These are phyloP conservation scores for Cairneyella variabilis DNA, from an alignment of 495 filamentous ascomycete genomes.

Conservation along the genomic window DNA sequence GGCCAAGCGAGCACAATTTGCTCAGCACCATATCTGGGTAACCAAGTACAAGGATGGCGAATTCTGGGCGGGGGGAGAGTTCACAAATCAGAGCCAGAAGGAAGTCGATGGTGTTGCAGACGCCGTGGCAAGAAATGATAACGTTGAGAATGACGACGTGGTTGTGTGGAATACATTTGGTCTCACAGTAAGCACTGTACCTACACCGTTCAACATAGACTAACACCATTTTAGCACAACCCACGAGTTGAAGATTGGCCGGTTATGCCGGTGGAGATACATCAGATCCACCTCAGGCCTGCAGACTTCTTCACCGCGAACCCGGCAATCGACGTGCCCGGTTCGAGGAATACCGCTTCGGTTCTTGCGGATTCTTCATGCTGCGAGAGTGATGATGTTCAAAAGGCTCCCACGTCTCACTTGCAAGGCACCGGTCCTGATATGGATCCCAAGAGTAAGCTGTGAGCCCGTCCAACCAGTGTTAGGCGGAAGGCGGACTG, in stretches of 20 bases:
- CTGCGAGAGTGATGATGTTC: conserved; percentile 26
- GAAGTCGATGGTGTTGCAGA: conserved; percentile 53
- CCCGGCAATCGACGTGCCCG: conserved; percentile 69
- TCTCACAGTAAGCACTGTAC: conserved; percentile 36
- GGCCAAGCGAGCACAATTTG: conserved; percentile 74
- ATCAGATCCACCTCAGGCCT: conserved; percentile 59
- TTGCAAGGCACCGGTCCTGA: conserved; percentile 31
- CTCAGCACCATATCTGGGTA: conserved; percentile 75
- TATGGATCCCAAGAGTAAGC: conserved; percentile 29
- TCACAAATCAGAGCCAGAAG: conserved; percentile 75
- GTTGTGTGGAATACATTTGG: conserved; percentile 59
- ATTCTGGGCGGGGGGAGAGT: conserved; percentile 75
- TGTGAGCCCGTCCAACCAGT: conserved; percentile 3
- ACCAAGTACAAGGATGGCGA: conserved; percentile 75
- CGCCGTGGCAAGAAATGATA: conserved; percentile 46
- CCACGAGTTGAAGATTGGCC: conserved; percentile 58
- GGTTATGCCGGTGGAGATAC: conserved; percentile 61
- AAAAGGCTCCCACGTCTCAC: conserved; percentile 26
- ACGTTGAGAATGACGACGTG: conserved; percentile 47
- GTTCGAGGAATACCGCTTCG: conserved; percentile 47
- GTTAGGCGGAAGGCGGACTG: too few relatives aligned
- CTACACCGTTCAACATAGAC: too few relatives aligned
- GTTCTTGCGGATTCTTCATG: conserved; percentile 39
- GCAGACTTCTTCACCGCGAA: conserved; percentile 73
- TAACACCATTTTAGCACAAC: conserved; percentile 50